Conservation (phyloP, 2,329 filamentous ascomycete genomes). For the Chalaropsis ovoidea region DNA sequence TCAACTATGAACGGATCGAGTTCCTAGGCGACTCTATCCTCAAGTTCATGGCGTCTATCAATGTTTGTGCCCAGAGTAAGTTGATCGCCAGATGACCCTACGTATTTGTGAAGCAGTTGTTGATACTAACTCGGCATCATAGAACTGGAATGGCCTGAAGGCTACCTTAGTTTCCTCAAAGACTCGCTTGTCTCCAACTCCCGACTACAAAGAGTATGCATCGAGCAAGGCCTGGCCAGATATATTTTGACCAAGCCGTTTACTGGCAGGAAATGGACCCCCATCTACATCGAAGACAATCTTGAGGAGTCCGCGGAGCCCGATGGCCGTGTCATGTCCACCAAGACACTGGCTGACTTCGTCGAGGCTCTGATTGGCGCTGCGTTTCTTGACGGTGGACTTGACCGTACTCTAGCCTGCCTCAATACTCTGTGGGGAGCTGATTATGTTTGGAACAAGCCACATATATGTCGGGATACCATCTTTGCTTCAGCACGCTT, state of each 20-base stretch:
- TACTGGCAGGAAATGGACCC: conserved; percentile 61
- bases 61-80: conserved; percentile 48
- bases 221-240: conserved; percentile 54
- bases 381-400: conserved; percentile 58
- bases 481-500: conserved; percentile 36
- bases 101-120: neutral
- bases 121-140: conserved; percentile 24
- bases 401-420: conserved; percentile 54
- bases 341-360: conserved; percentile 77
- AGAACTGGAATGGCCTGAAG: conserved; percentile 65
- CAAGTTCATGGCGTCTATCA: conserved; percentile 61
- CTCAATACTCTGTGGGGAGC: conserved; percentile 47
- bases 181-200: conserved; percentile 63
- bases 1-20: conserved; percentile 74
- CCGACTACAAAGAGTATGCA: conserved; percentile 55
- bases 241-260: conserved; percentile 64
- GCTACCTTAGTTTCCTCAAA: conserved; percentile 59
- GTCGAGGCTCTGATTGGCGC: conserved; percentile 77
- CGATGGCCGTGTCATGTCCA: conserved; percentile 44
- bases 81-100: conserved; percentile 14
- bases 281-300: conserved; percentile 45
- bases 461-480: conserved; percentile 34
- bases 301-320: conserved; percentile 27
- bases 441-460: conserved; percentile 45
- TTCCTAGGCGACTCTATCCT: conserved; percentile 78